These are phyloP conservation scores for Ophiostoma montium DNA, from an alignment of 2,329 filamentous ascomycete genomes.

Conservation along the genomic window DNA sequence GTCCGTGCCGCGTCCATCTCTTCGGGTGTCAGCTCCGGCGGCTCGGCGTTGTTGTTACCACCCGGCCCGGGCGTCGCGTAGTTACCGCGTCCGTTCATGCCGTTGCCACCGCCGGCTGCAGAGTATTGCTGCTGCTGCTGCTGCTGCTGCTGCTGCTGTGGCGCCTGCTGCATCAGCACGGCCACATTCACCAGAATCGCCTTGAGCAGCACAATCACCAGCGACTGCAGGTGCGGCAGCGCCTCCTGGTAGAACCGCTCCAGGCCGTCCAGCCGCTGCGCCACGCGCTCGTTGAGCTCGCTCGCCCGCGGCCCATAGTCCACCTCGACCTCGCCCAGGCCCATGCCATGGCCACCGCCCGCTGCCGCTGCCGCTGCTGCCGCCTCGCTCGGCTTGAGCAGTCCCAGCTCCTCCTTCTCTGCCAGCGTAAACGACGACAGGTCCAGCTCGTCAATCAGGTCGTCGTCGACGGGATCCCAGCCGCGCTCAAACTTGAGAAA, in stretches of 20 bases:
- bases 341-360: not conserved
- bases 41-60: constrained; percentile 17
- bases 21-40: constrained; percentile 43
- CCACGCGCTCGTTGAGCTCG: constrained; percentile 37
- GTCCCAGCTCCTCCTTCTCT: constrained; percentile 33
- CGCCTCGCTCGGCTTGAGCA: constrained; percentile 24
- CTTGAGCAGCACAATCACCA: constrained; percentile 85
- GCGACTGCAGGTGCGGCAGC: constrained; percentile 75
- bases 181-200: constrained; percentile 79
- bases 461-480: constrained; percentile 47
- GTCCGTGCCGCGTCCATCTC: constrained; percentile 70
- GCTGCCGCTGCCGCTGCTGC: no score
- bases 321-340: constrained; percentile 17
- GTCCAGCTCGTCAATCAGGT: constrained; percentile 26
- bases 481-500: constrained; percentile 89
- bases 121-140: constrained; percentile 18
- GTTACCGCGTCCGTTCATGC: not conserved
- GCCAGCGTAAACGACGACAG: constrained; percentile 23
- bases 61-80: no score
- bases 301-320: constrained; percentile 38
- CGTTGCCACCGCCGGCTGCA: not conserved
- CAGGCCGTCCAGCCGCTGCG: constrained; percentile 54
- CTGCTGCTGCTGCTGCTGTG: constrained; percentile 31
- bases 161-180: constrained; percentile 52
- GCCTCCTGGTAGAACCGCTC: constrained; percentile 70